Conservation (phyloP, 2,329 filamentous ascomycete genomes). For the Microascus cirrosus region DNA sequence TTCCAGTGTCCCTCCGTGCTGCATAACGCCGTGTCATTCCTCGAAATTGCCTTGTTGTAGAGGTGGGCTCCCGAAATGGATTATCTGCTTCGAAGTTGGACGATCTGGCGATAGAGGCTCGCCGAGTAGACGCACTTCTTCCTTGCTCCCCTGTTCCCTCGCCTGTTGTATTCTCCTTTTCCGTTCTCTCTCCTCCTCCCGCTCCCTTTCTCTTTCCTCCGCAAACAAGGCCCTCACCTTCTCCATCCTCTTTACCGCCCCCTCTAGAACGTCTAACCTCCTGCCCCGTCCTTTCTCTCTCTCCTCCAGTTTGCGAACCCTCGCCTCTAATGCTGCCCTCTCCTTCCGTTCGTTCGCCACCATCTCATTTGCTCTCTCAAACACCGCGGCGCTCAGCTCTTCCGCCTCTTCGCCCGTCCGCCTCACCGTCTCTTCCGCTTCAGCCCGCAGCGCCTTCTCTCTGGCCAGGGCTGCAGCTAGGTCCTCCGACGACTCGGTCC, state of each 20-base stretch:
- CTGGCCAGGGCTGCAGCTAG: slow-evolving; percentile 53
- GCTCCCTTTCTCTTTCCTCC: slow-evolving; percentile 11
- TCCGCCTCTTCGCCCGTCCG: slow-evolving; percentile 64
- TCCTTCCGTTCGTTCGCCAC: slow-evolving; percentile 65
- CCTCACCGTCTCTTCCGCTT: slow-evolving; percentile 57
- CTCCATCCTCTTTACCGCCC: slow-evolving; percentile 60
- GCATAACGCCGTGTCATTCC: not conserved
- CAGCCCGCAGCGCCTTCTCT: slow-evolving; percentile 55
- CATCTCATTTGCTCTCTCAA: slow-evolving; percentile 82
- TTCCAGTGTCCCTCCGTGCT: not conserved
- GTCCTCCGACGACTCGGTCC: slow-evolving; percentile 24
- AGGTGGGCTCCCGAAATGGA: not conserved
- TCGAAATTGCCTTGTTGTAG: not conserved
- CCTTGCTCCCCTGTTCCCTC: not conserved
- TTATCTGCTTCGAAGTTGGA: not conserved
- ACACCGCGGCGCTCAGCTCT: slow-evolving; percentile 63
- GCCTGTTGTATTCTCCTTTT: slow-evolving; percentile 1
- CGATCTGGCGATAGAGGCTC: not conserved
- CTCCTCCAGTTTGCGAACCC: slow-evolving; percentile 56
- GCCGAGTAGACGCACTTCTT: not conserved
- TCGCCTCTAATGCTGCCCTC: slow-evolving; percentile 58
- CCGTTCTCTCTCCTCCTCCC: not conserved
- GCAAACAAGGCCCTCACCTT: slow-evolving; percentile 52
- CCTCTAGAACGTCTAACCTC: slow-evolving; percentile 59
- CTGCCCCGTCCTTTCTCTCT: slow-evolving; percentile 59